Base-by-base conservation (phyloP, 495 filamentous ascomycete genomes). In the Venustampulla echinocandica region DNA sequence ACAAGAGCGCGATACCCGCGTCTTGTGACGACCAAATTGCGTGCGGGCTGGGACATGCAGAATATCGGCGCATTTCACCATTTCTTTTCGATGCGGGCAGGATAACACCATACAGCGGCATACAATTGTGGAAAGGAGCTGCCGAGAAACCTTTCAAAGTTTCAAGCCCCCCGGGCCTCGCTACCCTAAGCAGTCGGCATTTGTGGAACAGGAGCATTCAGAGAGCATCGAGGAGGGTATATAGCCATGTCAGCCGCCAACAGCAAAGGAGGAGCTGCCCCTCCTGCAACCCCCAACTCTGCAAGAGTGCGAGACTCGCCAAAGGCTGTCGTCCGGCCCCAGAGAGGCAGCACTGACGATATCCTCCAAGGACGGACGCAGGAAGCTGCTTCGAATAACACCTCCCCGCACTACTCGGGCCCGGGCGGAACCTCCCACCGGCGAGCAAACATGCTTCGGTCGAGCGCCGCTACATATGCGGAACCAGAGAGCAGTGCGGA, bases 401-500 rank as follows among this genome's bases (percentile, higher is more conserved):
- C n/a, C n/a, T n/a, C n/a, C n/a, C n/a, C n/a, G n/a, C n/a, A n/a
- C n/a, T n/a, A n/a, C n/a, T n/a, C n/a, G n/a, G n/a, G n/a, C n/a
- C n/a, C n/a, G n/a, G n/a, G n/a, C n/a, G n/a, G n/a, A n/a, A n/a
- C n/a, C n/a, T n/a, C n/a, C n/a, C n/a, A n/a, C n/a, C n/a, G n/a
- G n/a, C n/a, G n/a, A n/a, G n/a, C n/a, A n/a, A n/a, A n/a, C n/a
- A n/a, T n/a, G n/a, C n/a, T n/a, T n/a, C n/a, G n/a, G n/a, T n/a
- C n/a, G n/a, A n/a, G n/a, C n/a, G n/a, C n/a, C n/a, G n/a, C n/a
- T n/a, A n/a, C n/a, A n/a, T n/a, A n/a, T n/a, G n/a, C n/a, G n/a
- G n/a, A n/a, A n/a, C n/a, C n/a, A n/a, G 17, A 58, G 47, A 52
- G 47, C 28, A 58, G 55, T 42, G 55, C 55, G 20, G 55, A 58